Base-by-base conservation (phyloP, 441 rosid species). In the Populus hybrid region DNA sequence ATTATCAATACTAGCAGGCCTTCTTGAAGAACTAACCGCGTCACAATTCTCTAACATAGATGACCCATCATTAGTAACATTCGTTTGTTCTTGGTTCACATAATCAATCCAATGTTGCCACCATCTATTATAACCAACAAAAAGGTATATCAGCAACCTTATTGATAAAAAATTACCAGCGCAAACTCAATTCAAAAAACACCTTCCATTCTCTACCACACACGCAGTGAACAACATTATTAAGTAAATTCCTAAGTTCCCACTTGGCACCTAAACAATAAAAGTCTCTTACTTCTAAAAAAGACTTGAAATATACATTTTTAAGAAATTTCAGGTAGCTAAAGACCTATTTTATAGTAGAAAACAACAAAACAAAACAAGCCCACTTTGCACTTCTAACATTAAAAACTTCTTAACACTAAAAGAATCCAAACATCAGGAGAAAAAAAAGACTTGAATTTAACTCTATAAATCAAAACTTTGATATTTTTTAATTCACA, bases 31-130 rank as follows among this genome's bases (percentile, higher is more conserved):
- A 72, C 92, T 87, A 84, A 81, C 85, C 30, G 90, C 84, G 83
- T 90, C 95, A 61, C 88, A 83, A 83, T 90, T 89, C 85, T 90
- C 98, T 34, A 85, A 84, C 74, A 82, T 73, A 70, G 91, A 83
- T 50, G 87, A 86, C 32, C 90, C 95, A 76, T 90, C 98, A 67
- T 84, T 89, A 26, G 77, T 77, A 68, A 78, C 87, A 69, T 80
- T 87, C 23, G 78, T 84, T 79, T 88, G 97, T 74, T 94, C 99
- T 83, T 92, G 98, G 79, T 96, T 96, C 77, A 94, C 99, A 88
- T 94, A 96, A 20, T 89, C 97, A 81, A 93, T 91, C 99, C 99
- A 96, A 70, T 88, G 82, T 80, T 90, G 97, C 98, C 99, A 94
- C 99, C 99, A 96, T 80, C 99, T 96, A 81, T 66, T 36, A 23